Base-by-base conservation (phyloP, 2,329 filamentous ascomycete species). In the Colletotrichum lini region DNA sequence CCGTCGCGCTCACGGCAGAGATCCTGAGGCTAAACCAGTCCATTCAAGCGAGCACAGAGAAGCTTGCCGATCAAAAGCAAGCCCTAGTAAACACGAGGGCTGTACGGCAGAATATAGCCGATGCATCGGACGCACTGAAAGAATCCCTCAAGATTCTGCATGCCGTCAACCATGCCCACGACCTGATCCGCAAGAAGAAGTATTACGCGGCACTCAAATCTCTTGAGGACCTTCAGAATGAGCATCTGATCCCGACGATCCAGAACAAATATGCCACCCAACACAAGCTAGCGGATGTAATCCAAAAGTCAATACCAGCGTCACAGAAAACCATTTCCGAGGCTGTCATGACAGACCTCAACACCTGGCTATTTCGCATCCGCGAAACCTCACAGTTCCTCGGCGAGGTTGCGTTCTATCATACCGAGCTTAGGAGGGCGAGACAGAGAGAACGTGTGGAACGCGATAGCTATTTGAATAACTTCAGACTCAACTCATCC, bases 151-250 rank as follows among this genome's bases (percentile, higher is more conserved):
- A 96, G 79, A 96, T 99, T 45, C 84, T 99, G 47, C 92, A 95
- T 68, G 92, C 97, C 10, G 95, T 97, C 62, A 99, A 99, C 78
- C 92, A 98, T 78, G 94, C 97, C 4, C 95, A 98, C 79, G 96
- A 98, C 65, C 86, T 99, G 69, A 89, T 98, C 58, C 90, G 91
- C 49, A 96, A 94, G 82, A 98, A 98, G 83, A 97, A 95, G 76
- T 97, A 98, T 80, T 99, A 99, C 80, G 94, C 93, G 7, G 96
- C 96, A 3, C 87, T 99, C 62, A 95, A 97, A 76, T 96, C 96
- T 4, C 86, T 99, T 57, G 96, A 98, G 77, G 96, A 99, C 79
- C 86, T 99, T 50, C 96, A 98, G 79, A 98, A 97, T 81, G 95
- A 99, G 75, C 94, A 98, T 79, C 88, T 99, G 21, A 84, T 92